Evolutionary conservation across 352 stramenopile genomes (phyloP).

Genomic region (Pythium dissotocum): DNA sequence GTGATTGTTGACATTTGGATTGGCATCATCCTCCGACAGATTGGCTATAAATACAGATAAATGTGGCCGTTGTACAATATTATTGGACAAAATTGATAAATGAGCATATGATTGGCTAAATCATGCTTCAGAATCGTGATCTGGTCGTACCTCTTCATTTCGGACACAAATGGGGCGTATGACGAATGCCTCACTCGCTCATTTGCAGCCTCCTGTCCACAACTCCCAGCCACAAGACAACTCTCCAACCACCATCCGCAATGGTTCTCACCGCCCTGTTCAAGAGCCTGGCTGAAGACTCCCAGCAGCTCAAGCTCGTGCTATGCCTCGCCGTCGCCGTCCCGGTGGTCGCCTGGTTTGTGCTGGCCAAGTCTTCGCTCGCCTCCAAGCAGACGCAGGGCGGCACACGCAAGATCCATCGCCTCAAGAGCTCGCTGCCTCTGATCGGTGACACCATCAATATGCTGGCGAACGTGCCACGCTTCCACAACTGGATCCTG

Average conservation of each 20-base stretch:
- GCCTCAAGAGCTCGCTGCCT: constrained; percentile 11
- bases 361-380: background rate
- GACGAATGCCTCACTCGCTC: background rate
- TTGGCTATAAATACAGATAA: background rate
- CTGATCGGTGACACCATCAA: constrained; percentile 19
- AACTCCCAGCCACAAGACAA: background rate
- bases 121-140: background rate
- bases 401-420: background rate
- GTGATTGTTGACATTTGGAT: background rate
- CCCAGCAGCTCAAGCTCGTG: background rate
- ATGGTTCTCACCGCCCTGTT: constrained; percentile 15
- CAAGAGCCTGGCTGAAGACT: constrained; percentile 4
- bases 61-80: background rate
- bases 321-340: background rate
- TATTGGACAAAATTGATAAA: background rate
- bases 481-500: constrained; percentile 22
- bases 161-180: background rate
- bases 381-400: background rate
- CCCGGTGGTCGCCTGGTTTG: constrained; percentile 10
- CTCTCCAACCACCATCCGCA: background rate
- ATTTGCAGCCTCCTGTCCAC: background rate
- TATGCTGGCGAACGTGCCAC: background rate
- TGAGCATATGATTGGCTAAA: background rate
- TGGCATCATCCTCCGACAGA: background rate
- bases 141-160: background rate